A percentile compares a stretch with the other conserved stretches of the same genome.
phyloP scores from a whole-genome alignment of 164 flowering plant species.

The Vitis riparia region DNA sequence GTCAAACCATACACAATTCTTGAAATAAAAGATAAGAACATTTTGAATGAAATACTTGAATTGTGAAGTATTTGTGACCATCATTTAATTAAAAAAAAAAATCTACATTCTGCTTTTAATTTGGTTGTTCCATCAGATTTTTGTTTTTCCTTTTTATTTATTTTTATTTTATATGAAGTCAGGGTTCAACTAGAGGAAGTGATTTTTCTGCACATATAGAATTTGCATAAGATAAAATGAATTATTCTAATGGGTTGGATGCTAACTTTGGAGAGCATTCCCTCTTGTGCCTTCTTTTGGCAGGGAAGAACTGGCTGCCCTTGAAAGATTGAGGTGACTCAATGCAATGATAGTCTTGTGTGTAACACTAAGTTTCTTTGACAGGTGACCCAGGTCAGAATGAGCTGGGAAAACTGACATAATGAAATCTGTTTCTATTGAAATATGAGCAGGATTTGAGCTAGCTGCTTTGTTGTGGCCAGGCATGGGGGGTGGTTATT shows the following conservation, averaged over 20 bases:
- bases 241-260: not conserved
- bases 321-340: conserved; percentile 14
- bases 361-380: conserved; percentile 2
- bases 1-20: too few relatives aligned
- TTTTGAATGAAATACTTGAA: too few relatives aligned
- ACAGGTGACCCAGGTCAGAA: conserved; percentile 1
- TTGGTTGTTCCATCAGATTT: too few relatives aligned
- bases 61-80: too few relatives aligned
- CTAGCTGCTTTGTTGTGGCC: conserved; percentile 1
- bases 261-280: conserved; percentile 10
- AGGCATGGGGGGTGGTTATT: conserved; percentile 3
- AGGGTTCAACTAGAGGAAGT: too few relatives aligned
- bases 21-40: too few relatives aligned
- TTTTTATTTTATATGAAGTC: too few relatives aligned
- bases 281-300: conserved; percentile 25
- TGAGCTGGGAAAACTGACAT: not conserved
- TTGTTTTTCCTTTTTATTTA: too few relatives aligned
- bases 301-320: conserved; percentile 14
- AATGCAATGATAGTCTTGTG: conserved; percentile 4
- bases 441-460: not conserved
- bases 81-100: too few relatives aligned
- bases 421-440: not conserved
- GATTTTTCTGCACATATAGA: not conserved
- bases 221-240: not conserved
- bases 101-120: too few relatives aligned